Base-by-base conservation (phyloP, 495 filamentous ascomycete genomes). In the Hypoxylon fuscum region DNA sequence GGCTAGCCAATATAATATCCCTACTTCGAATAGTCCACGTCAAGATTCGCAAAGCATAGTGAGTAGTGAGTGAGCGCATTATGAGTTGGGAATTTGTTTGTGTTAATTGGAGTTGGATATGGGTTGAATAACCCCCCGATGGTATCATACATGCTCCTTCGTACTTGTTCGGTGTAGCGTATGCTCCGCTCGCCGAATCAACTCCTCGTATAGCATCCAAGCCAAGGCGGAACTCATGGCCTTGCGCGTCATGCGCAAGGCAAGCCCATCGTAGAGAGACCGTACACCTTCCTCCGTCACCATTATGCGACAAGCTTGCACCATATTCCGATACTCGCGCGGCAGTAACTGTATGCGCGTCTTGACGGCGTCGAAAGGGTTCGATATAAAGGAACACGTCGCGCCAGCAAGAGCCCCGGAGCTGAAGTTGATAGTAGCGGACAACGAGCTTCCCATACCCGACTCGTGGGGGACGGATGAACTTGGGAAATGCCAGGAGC, bases 291-390 rank as follows among this genome's bases (percentile, higher is more conserved):
- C 94, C 68, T 96, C 89, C 18, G 71, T 75, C 4, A 98, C 73
- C 90, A 99, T 96, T 55, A 86, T 73, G 61, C 76, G 79, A 18
- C 81, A 84, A 3, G 92, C 92, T 23, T 88, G 84, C 56, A 90
- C 68, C 90, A 96, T 92, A 67, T 97, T 98, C 25, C 84, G 79
- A 67, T 99, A 99, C 55, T 84, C 80, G 5, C 77, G 82, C 18
- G 95, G 95, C 77, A 93, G 87, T 14, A 99, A 82, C 80, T 99
- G 95, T 57, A 98, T 83, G 44, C 95, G 79, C 12, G 95, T 98
- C 82, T 98, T 98, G 72, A 98, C 85, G 3, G 92, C 90, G 76
- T 98, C 95, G 62, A 98, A 97, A 1, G 95, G 95, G 74, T 98
- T 98, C 17, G 95, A 96, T 46, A 96, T 81, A 9, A 89, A 86